phyloP scores from a whole-genome alignment of 2,329 filamentous ascomycete genomes.

The Aspergillus caelatus region DNA sequence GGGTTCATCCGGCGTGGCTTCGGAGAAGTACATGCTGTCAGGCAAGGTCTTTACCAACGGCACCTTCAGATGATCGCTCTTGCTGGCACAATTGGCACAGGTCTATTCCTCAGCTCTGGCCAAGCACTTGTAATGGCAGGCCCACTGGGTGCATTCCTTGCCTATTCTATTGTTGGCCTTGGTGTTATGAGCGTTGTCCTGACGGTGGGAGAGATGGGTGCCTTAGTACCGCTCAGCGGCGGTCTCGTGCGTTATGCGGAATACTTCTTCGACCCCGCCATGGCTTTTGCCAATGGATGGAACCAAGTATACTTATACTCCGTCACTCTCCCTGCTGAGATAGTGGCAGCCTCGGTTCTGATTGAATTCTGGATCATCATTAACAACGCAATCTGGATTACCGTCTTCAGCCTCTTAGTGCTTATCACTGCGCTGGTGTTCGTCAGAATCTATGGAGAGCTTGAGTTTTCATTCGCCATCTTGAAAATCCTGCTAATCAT shows the following conservation, averaged over 20 bases:
- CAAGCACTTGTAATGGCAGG: slow-evolving; percentile 35
- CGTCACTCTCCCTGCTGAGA: slow-evolving; percentile 36
- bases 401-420: slow-evolving; percentile 46
- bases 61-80: slow-evolving; percentile 44
- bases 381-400: slow-evolving; percentile 42
- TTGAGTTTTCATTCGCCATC: slow-evolving; percentile 57
- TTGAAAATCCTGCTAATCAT: slow-evolving; percentile 64
- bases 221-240: slow-evolving; percentile 42
- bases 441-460: slow-evolving; percentile 51
- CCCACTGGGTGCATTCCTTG: slow-evolving; percentile 37
- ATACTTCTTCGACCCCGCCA: slow-evolving; percentile 41
- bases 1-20: slow-evolving; percentile 24
- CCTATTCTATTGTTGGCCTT: slow-evolving; percentile 10
- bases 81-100: slow-evolving; percentile 42
- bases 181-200: too few species aligned
- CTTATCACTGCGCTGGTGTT: slow-evolving; percentile 38
- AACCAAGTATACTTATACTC: slow-evolving; percentile 39
- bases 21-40: slow-evolving; percentile 16
- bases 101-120: slow-evolving; percentile 41
- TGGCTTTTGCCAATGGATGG: slow-evolving; percentile 41
- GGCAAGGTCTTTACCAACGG: slow-evolving; percentile 33
- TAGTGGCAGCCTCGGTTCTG: slow-evolving; percentile 33
- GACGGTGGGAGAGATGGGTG: slow-evolving; percentile 8
- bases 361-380: slow-evolving; percentile 28
- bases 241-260: slow-evolving; percentile 41